These are phyloP conservation scores for Aspergillus terreus DNA, from an alignment of 2,329 filamentous ascomycete genomes.

Conservation along the genomic window DNA sequence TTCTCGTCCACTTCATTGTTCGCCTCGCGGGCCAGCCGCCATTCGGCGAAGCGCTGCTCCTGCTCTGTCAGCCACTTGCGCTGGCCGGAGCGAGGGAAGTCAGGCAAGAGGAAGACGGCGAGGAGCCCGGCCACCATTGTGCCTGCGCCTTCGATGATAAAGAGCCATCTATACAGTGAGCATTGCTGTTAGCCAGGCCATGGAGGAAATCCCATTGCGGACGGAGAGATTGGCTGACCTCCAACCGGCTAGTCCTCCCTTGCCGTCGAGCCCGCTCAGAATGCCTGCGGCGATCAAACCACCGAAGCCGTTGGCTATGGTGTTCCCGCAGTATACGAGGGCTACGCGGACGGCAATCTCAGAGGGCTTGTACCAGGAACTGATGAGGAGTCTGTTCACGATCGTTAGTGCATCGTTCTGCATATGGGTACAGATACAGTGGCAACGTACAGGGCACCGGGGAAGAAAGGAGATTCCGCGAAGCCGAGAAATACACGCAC, in stretches of 20 bases:
- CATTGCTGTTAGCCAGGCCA: no score
- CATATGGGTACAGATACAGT: no score
- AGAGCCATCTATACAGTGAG: slow-evolving; percentile 23
- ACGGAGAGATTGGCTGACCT: slow-evolving; percentile 7
- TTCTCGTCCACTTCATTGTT: slow-evolving; percentile 21
- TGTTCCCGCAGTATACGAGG: slow-evolving; percentile 42
- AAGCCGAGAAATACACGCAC: slow-evolving; percentile 35
- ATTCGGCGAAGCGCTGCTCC: slow-evolving; percentile 18
- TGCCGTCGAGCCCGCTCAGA: slow-evolving; percentile 34
- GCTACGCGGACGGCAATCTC: slow-evolving; percentile 50
- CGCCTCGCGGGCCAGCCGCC: slow-evolving; percentile 15
- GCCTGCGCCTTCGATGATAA: slow-evolving; percentile 38
- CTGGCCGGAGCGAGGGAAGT: slow-evolving; percentile 19
- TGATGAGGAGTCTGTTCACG: slow-evolving; percentile 18
- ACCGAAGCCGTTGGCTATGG: slow-evolving; percentile 38
- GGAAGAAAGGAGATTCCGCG: slow-evolving; percentile 59
- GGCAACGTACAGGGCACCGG: slow-evolving; percentile 36
- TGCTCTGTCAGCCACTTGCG: slow-evolving; percentile 18
- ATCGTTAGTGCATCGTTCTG: not conserved
- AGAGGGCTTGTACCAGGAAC: slow-evolving; percentile 63
- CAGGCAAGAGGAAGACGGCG: slow-evolving; percentile 33
- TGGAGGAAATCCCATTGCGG: no score
- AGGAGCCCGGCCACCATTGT: slow-evolving; percentile 32
- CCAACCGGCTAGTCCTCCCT: slow-evolving; percentile 39
- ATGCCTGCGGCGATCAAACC: slow-evolving; percentile 32